A percentile compares a stretch with the other conserved stretches of the same genome.
phyloP scores from a whole-genome alignment of 495 filamentous ascomycete genomes.

The Penicillium atrosanguineum region DNA sequence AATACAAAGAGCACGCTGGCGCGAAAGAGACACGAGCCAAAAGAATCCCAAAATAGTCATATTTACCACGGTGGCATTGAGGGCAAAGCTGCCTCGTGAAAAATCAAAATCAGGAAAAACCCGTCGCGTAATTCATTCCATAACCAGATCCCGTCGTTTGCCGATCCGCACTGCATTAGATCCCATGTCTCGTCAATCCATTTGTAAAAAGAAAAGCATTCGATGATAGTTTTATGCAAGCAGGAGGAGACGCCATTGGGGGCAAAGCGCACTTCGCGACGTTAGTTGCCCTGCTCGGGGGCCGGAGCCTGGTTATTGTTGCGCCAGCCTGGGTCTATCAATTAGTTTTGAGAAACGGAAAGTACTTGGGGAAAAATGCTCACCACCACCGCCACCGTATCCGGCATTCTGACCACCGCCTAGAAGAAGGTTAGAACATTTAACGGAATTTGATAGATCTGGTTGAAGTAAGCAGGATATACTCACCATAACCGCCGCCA shows the following conservation, averaged over 20 bases:
- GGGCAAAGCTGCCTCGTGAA: constrained; percentile 1
- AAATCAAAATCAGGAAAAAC: constrained; percentile 5
- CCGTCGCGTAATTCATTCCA: constrained; percentile 1
- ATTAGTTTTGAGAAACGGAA: background rate
- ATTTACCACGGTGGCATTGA: background rate
- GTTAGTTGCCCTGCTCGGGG: constrained; percentile 23
- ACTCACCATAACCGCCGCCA: constrained; percentile 33
- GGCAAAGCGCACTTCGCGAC: constrained; percentile 8
- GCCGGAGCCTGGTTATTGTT: constrained; percentile 25
- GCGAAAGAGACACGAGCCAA: constrained; percentile 7
- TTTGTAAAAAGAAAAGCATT: constrained; percentile 12
- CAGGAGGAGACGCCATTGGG: constrained; percentile 12
- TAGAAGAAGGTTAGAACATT: background rate
- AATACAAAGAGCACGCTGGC: background rate
- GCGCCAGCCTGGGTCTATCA: constrained; percentile 29
- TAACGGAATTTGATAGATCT: background rate
- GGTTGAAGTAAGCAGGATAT: background rate
- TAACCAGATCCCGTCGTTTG: constrained; percentile 5
- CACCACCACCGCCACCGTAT: constrained; percentile 37
- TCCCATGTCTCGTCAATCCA: constrained; percentile 13
- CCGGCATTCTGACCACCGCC: constrained; percentile 32
- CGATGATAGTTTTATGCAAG: constrained; percentile 9
- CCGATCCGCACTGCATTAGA: constrained; percentile 12
- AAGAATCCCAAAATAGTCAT: constrained; percentile 3
- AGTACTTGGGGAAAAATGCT: constrained; percentile 5